Conservation (phyloP, 805 yeast species). For the Candida piceae region DNA sequence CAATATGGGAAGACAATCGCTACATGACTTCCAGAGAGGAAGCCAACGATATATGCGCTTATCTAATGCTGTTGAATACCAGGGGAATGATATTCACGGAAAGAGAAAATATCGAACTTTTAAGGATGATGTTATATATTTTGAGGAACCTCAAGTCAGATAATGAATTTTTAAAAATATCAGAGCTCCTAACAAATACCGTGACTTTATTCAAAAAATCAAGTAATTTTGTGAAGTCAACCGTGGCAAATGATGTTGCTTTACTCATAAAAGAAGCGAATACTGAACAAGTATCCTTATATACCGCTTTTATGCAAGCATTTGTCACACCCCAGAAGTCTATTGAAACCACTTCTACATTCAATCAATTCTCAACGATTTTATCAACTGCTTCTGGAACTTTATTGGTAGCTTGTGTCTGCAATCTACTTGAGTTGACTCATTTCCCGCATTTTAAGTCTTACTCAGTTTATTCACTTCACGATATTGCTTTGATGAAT, state of each 20-base stretch:
- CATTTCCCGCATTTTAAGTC: constrained; percentile 27
- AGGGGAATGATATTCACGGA: constrained; percentile 39
- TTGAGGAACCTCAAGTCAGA: constrained; percentile 14
- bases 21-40: constrained; percentile 41
- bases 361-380: constrained; percentile 30
- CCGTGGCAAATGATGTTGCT: constrained; percentile 16
- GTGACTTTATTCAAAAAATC: constrained; percentile 8
- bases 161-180: constrained; percentile 1
- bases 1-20: constrained; percentile 29
- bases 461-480: constrained; percentile 29
- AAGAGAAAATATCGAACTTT: constrained; percentile 26
- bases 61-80: constrained; percentile 37
- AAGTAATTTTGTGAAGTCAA: constrained; percentile 20
- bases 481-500: constrained; percentile 18
- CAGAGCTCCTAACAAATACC: background rate
- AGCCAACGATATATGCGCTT: constrained; percentile 42
- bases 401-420: constrained; percentile 31
- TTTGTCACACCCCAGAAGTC: constrained; percentile 35
- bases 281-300: constrained; percentile 23
- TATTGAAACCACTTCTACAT: constrained; percentile 35
- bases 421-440: constrained; percentile 39
- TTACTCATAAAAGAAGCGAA: constrained; percentile 1
- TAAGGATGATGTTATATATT: constrained; percentile 30
- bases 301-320: constrained; percentile 25
- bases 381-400: constrained; percentile 30